Evolutionary conservation across 768 basidiomycete species (phyloP), one percentile per base, ranked within the genome.

Genomic region (Scleroderma citrinum): DNA sequence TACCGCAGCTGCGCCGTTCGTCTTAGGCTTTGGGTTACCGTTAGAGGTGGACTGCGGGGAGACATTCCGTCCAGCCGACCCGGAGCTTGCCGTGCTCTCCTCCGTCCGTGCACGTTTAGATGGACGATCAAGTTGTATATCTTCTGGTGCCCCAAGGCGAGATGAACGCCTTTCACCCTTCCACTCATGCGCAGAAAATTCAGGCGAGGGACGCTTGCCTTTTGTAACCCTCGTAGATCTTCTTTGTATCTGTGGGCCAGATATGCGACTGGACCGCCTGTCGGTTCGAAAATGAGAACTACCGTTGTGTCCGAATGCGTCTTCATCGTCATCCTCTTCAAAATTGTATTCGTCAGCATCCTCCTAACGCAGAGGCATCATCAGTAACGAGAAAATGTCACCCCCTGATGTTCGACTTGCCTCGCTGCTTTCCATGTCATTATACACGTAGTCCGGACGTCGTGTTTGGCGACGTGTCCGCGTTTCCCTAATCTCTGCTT

Each of bases 371-470:
- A 12, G 39, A 47, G 55, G 16, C 19, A 55, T 45, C 52, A 53
- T 64, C 36, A 62, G 55, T 47, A 50, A 52, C 43, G 49, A 52
- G 34, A 37, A 52, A 64, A 66, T 49, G 51, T 39, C 17, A 51
- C 42, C 35, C 19, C 43, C 21, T 34, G 49, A 16, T 42, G 45
- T 48, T 36, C 31, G 48, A 54, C 57, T 43, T 51, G 59, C 70
- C 80, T 70, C 73, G 72, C 85, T 88, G 56, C 81, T 84, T 49
- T 78, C 80, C 56, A 75, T 75, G 57, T 83, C 77, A 59, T 76
- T 74, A 66, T 91, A 89, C 45, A 87, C 87, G 67, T 92, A 92
- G 71, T 90, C 85, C 41, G 87, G 85, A 54, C 78, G 81, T 37
- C 77, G 77, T 3, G 83, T 81, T 67, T 79, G 77, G 46, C 85